A percentile compares a stretch with the other conserved stretches of the same genome.
Conservation (phyloP, 306 rosid species). For the Lupinus albus region DNA sequence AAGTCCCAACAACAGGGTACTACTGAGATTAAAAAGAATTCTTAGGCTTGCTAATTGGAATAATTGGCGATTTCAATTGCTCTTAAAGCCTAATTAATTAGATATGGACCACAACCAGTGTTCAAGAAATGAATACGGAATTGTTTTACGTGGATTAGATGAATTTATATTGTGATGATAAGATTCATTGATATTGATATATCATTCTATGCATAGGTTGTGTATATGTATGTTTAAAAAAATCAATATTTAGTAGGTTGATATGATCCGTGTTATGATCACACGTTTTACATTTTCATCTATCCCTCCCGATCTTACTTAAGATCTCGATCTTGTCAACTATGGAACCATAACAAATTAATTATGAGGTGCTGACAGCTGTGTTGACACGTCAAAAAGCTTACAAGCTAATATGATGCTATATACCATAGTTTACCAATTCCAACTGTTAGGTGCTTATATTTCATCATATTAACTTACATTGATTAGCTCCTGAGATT, state of each 20-base stretch:
- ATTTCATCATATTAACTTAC: conserved; percentile 7
- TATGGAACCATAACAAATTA: not conserved
- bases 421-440: not conserved
- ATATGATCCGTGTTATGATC: too few relatives aligned
- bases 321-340: too few relatives aligned
- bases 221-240: too few relatives aligned
- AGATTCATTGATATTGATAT: too few relatives aligned
- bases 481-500: conserved; percentile 18
- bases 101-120: not conserved
- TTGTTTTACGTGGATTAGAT: too few relatives aligned
- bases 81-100: not conserved
- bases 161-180: too few relatives aligned
- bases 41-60: not conserved
- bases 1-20: not conserved
- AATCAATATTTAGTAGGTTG: too few relatives aligned
- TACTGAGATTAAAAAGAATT: not conserved
- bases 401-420: not conserved
- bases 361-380: not conserved
- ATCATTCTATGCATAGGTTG: too few relatives aligned
- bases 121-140: too few relatives aligned
- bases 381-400: not conserved
- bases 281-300: too few relatives aligned
- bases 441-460: not conserved
- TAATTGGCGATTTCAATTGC: not conserved
- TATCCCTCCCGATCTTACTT: too few relatives aligned